Conservation (phyloP, 345 rosid species). For the Odontarrhena argentea region DNA sequence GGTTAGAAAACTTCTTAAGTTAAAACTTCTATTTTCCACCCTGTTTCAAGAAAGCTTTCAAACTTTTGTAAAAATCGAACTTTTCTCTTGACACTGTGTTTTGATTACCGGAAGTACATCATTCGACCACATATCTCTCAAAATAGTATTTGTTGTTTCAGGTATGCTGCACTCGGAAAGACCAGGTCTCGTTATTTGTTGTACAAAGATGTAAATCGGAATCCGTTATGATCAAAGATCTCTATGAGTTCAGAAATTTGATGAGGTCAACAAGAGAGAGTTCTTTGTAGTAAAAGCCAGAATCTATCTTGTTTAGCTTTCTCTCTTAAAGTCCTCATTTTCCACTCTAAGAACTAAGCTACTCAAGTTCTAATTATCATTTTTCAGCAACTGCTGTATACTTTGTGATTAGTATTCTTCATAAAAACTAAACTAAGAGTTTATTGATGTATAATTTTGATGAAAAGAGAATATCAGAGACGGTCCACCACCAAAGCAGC, state of each 20-base stretch:
- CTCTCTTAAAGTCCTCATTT: slow-evolving; percentile 4
- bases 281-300: slow-evolving; percentile 9
- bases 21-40: slow-evolving; percentile 4
- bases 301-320: slow-evolving; percentile 10
- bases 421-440: not conserved
- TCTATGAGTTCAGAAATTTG: slow-evolving; percentile 14
- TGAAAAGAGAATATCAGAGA: not conserved
- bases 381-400: not conserved
- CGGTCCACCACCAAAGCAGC: slow-evolving; percentile 31
- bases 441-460: slow-evolving; percentile 10
- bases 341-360: slow-evolving; percentile 18
- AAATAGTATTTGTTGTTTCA: slow-evolving; percentile 37
- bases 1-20: slow-evolving; percentile 49
- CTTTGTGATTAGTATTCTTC: not conserved
- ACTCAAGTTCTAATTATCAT: not conserved
- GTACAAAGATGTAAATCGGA: slow-evolving; percentile 86
- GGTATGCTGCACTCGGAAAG: slow-evolving; percentile 89
- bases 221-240: slow-evolving; percentile 47
- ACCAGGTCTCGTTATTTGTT: slow-evolving; percentile 64
- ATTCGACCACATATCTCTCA: slow-evolving; percentile 21
- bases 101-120: slow-evolving; percentile 4
- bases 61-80: slow-evolving; percentile 3
- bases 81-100: slow-evolving; percentile 13
- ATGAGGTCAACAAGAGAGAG: slow-evolving; percentile 21
- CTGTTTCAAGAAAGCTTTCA: slow-evolving; percentile 1